These are phyloP conservation scores for Mycena venus DNA, from an alignment of 768 basidiomycete genomes.

Conservation along the genomic window DNA sequence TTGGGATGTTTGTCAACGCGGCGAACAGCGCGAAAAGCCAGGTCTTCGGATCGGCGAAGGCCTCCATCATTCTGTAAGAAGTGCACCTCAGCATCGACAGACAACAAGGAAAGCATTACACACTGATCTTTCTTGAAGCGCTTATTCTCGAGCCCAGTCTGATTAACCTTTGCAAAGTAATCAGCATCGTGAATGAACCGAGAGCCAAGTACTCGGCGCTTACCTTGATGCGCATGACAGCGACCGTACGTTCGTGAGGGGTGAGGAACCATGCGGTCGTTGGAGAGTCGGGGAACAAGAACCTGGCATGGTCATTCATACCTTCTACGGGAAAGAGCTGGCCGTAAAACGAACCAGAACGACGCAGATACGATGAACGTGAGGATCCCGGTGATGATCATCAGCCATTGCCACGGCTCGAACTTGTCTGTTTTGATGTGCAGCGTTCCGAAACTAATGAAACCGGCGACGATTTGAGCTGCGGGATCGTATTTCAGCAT, in stretches of 20 bases:
- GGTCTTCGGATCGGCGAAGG: conserved; percentile 65
- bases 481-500: not conserved
- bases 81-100: conserved; percentile 59
- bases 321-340: too few relatives aligned
- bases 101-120: conserved; percentile 60
- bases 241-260: too few relatives aligned
- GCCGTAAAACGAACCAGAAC: conserved; percentile 56
- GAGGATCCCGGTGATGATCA: conserved; percentile 64
- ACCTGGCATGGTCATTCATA: conserved; percentile 41
- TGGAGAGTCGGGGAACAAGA: conserved; percentile 70
- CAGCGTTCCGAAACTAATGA: conserved; percentile 74
- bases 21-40: conserved; percentile 71
- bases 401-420: conserved; percentile 83
- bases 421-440: conserved; percentile 70
- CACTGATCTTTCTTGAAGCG: conserved; percentile 69
- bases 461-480: conserved; percentile 81
- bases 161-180: too few relatives aligned
- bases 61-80: conserved; percentile 61
- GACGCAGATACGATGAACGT: conserved; percentile 54
- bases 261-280: conserved; percentile 74
- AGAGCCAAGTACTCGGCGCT: too few relatives aligned
- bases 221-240: conserved; percentile 61
- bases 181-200: too few relatives aligned
- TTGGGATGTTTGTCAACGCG: conserved; percentile 62
- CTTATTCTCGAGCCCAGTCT: conserved; percentile 82